Base-by-base conservation (phyloP, 2,329 filamentous ascomycete genomes). In the Hymenoscyphus salicellus region DNA sequence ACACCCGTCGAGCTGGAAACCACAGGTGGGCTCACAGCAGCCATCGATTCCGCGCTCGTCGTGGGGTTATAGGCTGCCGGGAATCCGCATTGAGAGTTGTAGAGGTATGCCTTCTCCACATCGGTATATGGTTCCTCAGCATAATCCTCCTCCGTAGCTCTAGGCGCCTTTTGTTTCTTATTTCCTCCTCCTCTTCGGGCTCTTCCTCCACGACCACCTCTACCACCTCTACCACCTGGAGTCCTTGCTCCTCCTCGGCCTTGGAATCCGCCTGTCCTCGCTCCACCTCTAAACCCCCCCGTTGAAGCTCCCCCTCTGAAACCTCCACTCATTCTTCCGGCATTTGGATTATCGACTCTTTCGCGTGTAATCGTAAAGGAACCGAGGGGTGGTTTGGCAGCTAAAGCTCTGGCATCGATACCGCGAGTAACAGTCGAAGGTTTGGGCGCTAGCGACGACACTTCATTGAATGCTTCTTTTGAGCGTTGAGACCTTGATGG, bases 391-490 rank as follows among this genome's bases (percentile, higher is more conserved):
- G 71, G 69, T 65, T 67, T 69, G 1, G 75, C 74, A 58, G 72
- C 75, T 11, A 76, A 65, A 28, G 74, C 71, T 26, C 75, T 73
- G 10, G 75, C 75, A 55, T 76, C 74, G 49, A 75, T 65, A 28
- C 73, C 74, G 33, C 69, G 65, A 26, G 46, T 26, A 26, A 52
- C 20, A 26, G 20, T 52, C 23, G 66, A 33, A 43, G 72, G 66
- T 38, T n/a, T 66, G 5, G 71, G 65, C 17, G 69, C 60, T 28
- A 75, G 61, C 10, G 72, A 69, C 2, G 71, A 70, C n/a, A 74
- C 65, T 46, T 75, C 71, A n/a, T 64, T 65, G 55, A 70, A 65
- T 7, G 73, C 73, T 33, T 68, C 63, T 41, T 65, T 64, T 7
- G 69, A 68, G 61, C 68, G 66, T 64, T 72, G 43, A 26, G 67